These are phyloP conservation scores for Aspergillus costaricaensis DNA, from an alignment of 2,329 filamentous ascomycete species.

Conservation along the genomic window DNA sequence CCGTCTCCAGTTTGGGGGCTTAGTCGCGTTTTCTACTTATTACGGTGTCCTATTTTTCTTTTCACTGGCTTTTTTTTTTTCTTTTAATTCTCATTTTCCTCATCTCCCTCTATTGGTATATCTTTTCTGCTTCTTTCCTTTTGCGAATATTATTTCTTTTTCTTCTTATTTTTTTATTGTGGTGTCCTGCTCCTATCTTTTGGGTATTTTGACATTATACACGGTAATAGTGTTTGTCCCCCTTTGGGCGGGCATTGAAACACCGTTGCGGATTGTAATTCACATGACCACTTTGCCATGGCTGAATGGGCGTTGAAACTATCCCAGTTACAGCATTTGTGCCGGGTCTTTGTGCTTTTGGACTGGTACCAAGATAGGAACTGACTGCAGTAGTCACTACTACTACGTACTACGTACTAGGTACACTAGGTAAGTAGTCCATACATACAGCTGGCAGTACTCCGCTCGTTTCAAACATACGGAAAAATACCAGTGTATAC, in stretches of 20 bases:
- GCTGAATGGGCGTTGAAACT: conserved; percentile 14
- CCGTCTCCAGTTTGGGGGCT: conserved; percentile 18
- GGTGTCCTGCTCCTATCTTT: background rate
- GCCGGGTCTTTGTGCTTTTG: conserved; percentile 20
- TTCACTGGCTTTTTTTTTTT: conserved; percentile 4
- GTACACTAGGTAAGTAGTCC: background rate
- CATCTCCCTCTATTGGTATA: background rate
- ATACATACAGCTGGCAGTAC: background rate
- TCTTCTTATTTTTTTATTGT: too few species aligned
- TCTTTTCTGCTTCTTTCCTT: background rate
- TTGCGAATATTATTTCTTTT: background rate
- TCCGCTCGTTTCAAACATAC: background rate
- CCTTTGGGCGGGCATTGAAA: background rate
- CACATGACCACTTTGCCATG: conserved; percentile 15
- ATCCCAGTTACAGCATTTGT: conserved; percentile 20
- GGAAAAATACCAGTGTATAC: background rate
- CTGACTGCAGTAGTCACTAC: conserved; percentile 18
- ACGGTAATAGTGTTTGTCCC: background rate
- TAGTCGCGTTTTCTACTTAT: background rate
- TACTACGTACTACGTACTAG: background rate
- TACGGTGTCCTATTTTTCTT: background rate
- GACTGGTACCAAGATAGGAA: conserved; percentile 20
- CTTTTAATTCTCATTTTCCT: background rate
- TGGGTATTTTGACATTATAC: too few species aligned
- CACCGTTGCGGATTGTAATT: background rate